A percentile compares a stretch with the other conserved stretches of the same genome.
phyloP scores from a whole-genome alignment of 2,329 filamentous ascomycete genomes.

The Thelonectria blattea region DNA sequence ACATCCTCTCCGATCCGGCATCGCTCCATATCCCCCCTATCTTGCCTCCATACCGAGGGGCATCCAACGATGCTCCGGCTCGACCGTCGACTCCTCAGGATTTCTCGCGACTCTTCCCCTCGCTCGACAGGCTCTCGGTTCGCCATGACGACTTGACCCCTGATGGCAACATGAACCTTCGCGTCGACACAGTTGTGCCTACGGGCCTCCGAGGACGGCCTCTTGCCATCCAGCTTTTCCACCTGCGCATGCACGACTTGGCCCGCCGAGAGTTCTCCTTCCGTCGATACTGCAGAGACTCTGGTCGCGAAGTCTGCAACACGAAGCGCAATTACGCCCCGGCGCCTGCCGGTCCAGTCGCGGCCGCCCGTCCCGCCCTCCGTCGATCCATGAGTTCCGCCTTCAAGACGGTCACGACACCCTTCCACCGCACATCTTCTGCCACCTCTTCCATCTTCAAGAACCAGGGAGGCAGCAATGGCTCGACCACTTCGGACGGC shows the following conservation, averaged over 20 bases:
- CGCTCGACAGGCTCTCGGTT: constrained; percentile 78
- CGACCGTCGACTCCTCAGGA: constrained; percentile 80
- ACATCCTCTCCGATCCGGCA: constrained; percentile 36
- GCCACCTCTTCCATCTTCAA: constrained; percentile 34
- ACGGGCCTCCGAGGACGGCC: constrained; percentile 63
- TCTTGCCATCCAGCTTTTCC: constrained; percentile 80
- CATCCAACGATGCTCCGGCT: constrained; percentile 65
- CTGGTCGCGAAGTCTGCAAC: constrained; percentile 90
- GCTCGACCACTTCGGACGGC: constrained; percentile 29
- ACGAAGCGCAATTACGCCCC: constrained; percentile 70
- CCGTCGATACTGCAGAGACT: constrained; percentile 89
- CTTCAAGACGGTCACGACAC: constrained; percentile 51
- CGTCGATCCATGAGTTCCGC: constrained; percentile 53
- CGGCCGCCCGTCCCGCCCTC: constrained; percentile 52
- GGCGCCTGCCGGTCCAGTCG: constrained; percentile 24
- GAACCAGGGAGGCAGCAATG: constrained; percentile 21
- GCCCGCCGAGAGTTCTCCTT: constrained; percentile 87
- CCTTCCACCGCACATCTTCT: constrained; percentile 41
- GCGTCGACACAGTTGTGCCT: constrained; percentile 78
- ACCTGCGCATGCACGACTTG: constrained; percentile 93
- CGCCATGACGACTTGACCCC: constrained; percentile 88
- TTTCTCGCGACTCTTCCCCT: constrained; percentile 87
- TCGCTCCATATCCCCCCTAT: constrained; percentile 51
- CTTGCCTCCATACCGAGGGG: constrained; percentile 65
- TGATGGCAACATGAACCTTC: constrained; percentile 96